phyloP scores from a whole-genome alignment of 208 protist species.

The Leishmania turanica region DNA sequence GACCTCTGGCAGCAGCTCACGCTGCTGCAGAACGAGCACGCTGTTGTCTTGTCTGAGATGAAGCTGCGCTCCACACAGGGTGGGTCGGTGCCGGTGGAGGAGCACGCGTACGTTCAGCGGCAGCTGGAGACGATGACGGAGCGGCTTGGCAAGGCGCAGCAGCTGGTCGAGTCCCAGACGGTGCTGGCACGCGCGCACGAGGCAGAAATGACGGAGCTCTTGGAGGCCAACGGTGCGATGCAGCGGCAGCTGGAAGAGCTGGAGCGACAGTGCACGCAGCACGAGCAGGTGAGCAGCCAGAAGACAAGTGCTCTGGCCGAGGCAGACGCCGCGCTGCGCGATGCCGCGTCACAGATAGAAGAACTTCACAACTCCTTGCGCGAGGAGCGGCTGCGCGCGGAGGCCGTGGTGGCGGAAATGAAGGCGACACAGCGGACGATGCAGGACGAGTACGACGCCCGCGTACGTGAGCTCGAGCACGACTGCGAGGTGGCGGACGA shows the following conservation, averaged over 20 bases:
- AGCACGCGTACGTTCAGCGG: slow-evolving; percentile 65
- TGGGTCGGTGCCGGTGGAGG: slow-evolving; percentile 46
- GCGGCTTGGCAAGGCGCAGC: slow-evolving; percentile 57
- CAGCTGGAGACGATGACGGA: slow-evolving; percentile 61
- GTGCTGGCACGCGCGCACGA: slow-evolving; percentile 56
- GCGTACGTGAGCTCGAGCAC: slow-evolving; percentile 40
- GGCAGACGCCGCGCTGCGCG: slow-evolving; percentile 37
- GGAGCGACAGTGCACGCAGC: slow-evolving; percentile 12
- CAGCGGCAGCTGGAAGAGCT: slow-evolving; percentile 45
- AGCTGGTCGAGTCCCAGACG: slow-evolving; percentile 62
- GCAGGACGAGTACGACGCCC: slow-evolving; percentile 49
- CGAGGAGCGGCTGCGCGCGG: slow-evolving; percentile 26
- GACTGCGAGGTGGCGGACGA: slow-evolving; percentile 33
- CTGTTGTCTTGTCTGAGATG: slow-evolving; percentile 47
- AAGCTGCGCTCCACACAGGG: slow-evolving; percentile 32
- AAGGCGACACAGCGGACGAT: slow-evolving; percentile 32
- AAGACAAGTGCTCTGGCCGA: slow-evolving; percentile 34
- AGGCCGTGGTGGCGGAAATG: slow-evolving; percentile 27
- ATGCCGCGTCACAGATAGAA: slow-evolving; percentile 33
- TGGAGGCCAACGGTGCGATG: slow-evolving; percentile 48
- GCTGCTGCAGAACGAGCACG: slow-evolving; percentile 57
- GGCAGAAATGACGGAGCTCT: slow-evolving; percentile 49
- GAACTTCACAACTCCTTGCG: slow-evolving; percentile 29
- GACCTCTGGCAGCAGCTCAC: slow-evolving; percentile 72
- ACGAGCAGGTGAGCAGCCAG: slow-evolving; percentile 6